Percentiles rank a stretch among this genome's conserved stretches.
phyloP scores from a whole-genome alignment of 768 basidiomycete genomes.

The Antrodiella citrinella region DNA sequence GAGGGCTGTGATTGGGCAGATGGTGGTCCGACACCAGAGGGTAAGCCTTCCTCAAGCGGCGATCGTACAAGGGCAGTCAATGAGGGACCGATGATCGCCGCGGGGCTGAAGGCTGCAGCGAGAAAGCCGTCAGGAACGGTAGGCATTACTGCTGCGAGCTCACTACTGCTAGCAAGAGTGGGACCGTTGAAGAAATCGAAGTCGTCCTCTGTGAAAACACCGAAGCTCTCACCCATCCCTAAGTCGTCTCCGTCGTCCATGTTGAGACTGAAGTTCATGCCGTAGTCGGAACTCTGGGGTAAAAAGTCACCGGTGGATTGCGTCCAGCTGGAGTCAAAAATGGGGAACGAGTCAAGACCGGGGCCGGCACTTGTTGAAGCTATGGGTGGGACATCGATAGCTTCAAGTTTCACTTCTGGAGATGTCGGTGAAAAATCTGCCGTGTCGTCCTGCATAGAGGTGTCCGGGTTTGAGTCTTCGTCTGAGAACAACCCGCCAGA shows the following conservation, averaged over 20 bases:
- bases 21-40: conserved; percentile 23
- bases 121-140: not conserved
- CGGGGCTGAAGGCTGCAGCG: not conserved
- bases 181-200: conserved; percentile 81
- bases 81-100: no score
- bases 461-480: not conserved
- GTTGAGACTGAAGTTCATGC: conserved; percentile 46
- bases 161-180: not conserved
- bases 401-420: not conserved
- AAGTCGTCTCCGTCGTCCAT: conserved; percentile 25
- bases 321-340: conserved; percentile 17
- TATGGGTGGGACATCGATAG: not conserved
- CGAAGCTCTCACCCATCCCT: conserved; percentile 25
- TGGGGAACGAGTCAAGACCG: conserved; percentile 13
- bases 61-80: not conserved
- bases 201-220: conserved; percentile 73
- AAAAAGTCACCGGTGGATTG: conserved; percentile 27
- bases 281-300: conserved; percentile 27
- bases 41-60: conserved; percentile 7
- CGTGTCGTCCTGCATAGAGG: not conserved
- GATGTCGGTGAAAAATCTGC: not conserved
- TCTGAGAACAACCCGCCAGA: not conserved
- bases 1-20: conserved; percentile 12
- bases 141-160: not conserved
- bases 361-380: not conserved